phyloP scores from a whole-genome alignment of 805 yeast species.

The Wickerhamomyces kurtzmanii region DNA sequence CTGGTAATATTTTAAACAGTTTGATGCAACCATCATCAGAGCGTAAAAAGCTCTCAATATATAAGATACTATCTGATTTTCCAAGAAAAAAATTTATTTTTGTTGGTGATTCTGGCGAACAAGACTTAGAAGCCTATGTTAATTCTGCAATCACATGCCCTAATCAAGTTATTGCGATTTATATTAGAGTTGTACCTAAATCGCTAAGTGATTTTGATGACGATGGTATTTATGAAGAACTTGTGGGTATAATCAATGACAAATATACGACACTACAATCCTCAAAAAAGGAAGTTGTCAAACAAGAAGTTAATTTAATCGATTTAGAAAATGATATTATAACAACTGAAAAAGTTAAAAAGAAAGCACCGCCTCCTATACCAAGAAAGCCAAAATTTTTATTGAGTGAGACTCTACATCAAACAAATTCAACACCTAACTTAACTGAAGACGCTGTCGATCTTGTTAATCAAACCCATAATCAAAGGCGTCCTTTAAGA shows the following conservation, averaged over 20 bases:
- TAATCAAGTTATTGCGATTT: slow-evolving; percentile 58
- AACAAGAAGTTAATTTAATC: slow-evolving; percentile 16
- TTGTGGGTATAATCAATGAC: too few species aligned
- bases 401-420: slow-evolving; percentile 1
- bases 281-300: slow-evolving; percentile 16
- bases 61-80: slow-evolving; percentile 59
- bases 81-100: slow-evolving; percentile 71
- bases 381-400: slow-evolving; percentile 14
- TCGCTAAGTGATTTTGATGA: slow-evolving; percentile 54
- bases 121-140: slow-evolving; percentile 85
- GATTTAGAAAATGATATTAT: slow-evolving; percentile 24
- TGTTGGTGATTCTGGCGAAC: slow-evolving; percentile 94
- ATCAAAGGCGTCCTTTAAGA: slow-evolving; percentile 1
- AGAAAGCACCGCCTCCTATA: slow-evolving; percentile 13
- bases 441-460: slow-evolving; percentile 2
- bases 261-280: too few species aligned
- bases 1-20: slow-evolving; percentile 71
- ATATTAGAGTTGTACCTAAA: slow-evolving; percentile 65
- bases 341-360: slow-evolving; percentile 4
- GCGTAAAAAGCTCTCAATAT: slow-evolving; percentile 60
- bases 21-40: slow-evolving; percentile 83
- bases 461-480: slow-evolving; percentile 1
- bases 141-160: slow-evolving; percentile 59
- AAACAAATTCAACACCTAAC: slow-evolving; percentile 2
- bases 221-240: slow-evolving; percentile 19